Evolutionary conservation across 208 protist species (phyloP), one percentile per base, ranked within the genome.

Genomic region (Vickermania ingenoplastis): DNA sequence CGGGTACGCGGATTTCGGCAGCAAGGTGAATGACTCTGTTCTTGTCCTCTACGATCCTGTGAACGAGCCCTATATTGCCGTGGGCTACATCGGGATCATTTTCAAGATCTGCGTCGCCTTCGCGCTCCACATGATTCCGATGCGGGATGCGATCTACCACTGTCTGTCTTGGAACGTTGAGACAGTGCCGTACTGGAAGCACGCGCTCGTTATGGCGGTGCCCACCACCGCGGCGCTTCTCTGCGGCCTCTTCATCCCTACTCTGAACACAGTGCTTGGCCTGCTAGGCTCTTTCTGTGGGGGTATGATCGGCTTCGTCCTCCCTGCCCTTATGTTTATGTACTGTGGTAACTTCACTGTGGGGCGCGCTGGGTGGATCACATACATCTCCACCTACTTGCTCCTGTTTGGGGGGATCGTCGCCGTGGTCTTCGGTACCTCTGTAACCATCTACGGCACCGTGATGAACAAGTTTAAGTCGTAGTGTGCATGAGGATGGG

Each of bases 71-170:
- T 64, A 84, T 36, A 77, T 89, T 65, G 68, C 60, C 1, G 71
- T 81, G 2, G 67, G 60, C 17, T 85, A 81, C 67, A 65, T 71
- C 21, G 81, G 77, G 22, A 67, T 92, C 50, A 65, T 82, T 54
- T 3, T 89, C 29, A 89, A 85, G 65, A 59, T 89, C 23, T 80
- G 71, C 58, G 78, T 82, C 21, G 74, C 68, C 2, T 89, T 81
- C 53, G 73, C 65, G 1, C 58, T 90, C 26, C 75, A 81, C 65
- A 77, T 75, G 69, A 81, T 86, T 57, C 72, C 83, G 2, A 63
- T 72, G 45, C 83, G 83, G 17, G 73, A 89, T 61, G 73, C 76
- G 22, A 70, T 86, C 23, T 86, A 85, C 65, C 67, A 90, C 61
- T 63, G 76, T 24, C 58, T 69, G 50, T 56, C 60, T 17, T 71